phyloP scores from a whole-genome alignment of 1,284 basidiomycete species.

The Cryptococcus sp. region DNA sequence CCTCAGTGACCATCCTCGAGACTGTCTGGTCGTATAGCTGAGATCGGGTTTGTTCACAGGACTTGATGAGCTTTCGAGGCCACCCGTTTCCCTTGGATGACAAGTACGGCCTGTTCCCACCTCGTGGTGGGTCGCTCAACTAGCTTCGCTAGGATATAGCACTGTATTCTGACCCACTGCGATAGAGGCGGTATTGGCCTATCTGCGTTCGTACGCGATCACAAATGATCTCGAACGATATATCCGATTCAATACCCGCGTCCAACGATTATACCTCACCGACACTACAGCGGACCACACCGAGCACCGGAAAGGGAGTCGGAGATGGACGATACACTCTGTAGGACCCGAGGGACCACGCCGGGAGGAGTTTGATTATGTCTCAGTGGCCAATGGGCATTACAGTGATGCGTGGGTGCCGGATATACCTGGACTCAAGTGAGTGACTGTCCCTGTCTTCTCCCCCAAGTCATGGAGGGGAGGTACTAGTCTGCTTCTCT shows the following conservation, averaged over 20 bases:
- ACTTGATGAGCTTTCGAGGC: conserved; percentile 37
- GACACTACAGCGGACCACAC: background rate
- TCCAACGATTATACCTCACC: conserved; percentile 38
- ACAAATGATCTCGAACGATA: conserved; percentile 26
- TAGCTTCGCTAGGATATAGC: too few species aligned
- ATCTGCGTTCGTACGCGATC: conserved; percentile 51
- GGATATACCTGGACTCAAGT: conserved; percentile 49
- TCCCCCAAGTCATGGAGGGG: background rate
- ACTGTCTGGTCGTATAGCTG: too few species aligned
- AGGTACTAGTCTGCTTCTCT: too few species aligned
- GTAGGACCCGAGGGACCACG: conserved; percentile 1
- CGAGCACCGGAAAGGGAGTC: background rate
- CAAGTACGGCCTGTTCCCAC: conserved; percentile 22
- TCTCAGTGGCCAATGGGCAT: conserved; percentile 56
- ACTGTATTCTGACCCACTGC: too few species aligned
- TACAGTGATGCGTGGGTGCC: conserved; percentile 58
- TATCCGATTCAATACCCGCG: conserved; percentile 51
- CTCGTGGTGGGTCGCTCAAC: conserved; percentile 23
- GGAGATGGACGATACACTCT: conserved; percentile 37
- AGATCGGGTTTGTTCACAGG: conserved; percentile 12
- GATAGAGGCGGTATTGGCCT: conserved; percentile 27
- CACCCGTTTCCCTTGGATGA: conserved; percentile 25
- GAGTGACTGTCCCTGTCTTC: conserved; percentile 13
- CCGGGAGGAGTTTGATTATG: conserved; percentile 41
- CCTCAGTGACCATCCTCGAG: too few species aligned